phyloP scores from a whole-genome alignment of 352 stramenopile genomes.

The Pythium sp. region DNA sequence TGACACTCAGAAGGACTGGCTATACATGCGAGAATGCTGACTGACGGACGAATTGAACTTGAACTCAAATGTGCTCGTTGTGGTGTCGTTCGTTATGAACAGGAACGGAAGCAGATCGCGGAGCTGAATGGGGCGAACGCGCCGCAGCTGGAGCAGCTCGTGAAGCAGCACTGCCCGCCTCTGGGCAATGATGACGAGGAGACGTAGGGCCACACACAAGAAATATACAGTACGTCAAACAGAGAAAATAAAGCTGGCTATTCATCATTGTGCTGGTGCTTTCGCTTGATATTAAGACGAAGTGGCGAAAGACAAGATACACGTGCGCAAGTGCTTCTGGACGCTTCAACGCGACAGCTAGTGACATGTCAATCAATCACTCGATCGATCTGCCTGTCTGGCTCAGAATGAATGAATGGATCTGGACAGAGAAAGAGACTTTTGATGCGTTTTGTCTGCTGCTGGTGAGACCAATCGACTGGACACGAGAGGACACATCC shows the following conservation, averaged over 20 bases:
- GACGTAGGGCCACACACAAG: conserved; percentile 15
- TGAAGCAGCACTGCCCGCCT: conserved; percentile 60
- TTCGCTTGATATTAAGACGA: neutral
- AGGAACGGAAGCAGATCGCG: conserved; percentile 59
- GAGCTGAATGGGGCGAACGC: conserved; percentile 61
- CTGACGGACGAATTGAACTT: neutral
- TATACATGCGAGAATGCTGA: neutral
- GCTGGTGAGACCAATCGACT: neutral
- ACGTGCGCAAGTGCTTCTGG: neutral
- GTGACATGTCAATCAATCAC: neutral
- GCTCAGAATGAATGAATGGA: neutral
- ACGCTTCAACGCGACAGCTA: neutral
- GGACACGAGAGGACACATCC: neutral
- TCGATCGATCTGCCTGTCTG: neutral
- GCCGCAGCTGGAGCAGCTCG: conserved; percentile 55
- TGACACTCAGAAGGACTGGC: neutral
- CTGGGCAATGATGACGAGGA: conserved; percentile 55
- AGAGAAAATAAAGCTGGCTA: neutral
- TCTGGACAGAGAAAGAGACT: neutral
- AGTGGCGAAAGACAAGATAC: neutral
- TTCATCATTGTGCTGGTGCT: neutral
- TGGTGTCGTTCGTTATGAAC: neutral
- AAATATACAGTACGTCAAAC: neutral
- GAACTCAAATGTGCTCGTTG: neutral
- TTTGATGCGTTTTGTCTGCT: neutral